phyloP scores from a whole-genome alignment of 805 yeast genomes.

The Soucietia sequanensis region DNA sequence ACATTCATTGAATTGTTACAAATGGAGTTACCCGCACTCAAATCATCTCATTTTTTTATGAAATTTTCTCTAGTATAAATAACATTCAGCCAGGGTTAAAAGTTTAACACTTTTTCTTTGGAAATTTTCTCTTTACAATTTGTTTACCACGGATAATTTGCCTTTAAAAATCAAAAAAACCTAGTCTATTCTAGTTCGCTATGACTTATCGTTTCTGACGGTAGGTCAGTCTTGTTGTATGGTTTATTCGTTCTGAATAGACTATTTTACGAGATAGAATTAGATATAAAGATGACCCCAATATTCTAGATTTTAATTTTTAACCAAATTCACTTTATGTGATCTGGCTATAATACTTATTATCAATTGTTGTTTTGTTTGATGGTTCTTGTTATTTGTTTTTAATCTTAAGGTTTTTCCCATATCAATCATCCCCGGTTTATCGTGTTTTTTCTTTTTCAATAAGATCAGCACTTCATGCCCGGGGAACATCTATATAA shows the following conservation, averaged over 20 bases:
- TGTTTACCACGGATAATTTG: conserved; percentile 29
- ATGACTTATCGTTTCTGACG: conserved; percentile 14
- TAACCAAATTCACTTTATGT: background rate
- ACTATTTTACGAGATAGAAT: conserved; percentile 3
- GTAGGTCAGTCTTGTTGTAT: conserved; percentile 18
- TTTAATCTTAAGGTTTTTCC: conserved; percentile 32
- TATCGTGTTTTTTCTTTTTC: conserved; percentile 43
- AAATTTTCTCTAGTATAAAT: too few relatives aligned
- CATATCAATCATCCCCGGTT: conserved; percentile 42
- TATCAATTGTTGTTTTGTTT: too few relatives aligned
- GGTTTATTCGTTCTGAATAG: conserved; percentile 23
- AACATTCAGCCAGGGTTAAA: too few relatives aligned
- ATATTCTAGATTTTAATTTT: background rate
- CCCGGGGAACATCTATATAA: conserved; percentile 40
- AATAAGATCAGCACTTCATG: conserved; percentile 47
- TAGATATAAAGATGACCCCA: conserved; percentile 9
- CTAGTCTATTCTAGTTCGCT: conserved; percentile 22
- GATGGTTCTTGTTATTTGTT: conserved; percentile 27
- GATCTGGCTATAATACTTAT: too few relatives aligned
- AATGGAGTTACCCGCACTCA: too few relatives aligned
- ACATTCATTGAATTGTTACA: too few relatives aligned
- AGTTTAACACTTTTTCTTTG: too few relatives aligned
- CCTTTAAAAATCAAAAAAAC: conserved; percentile 31
- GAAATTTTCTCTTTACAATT: too few relatives aligned
- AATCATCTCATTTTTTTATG: too few relatives aligned